Base-by-base conservation (phyloP, 2,329 filamentous ascomycete species). In the Aspergillus tamarii region DNA sequence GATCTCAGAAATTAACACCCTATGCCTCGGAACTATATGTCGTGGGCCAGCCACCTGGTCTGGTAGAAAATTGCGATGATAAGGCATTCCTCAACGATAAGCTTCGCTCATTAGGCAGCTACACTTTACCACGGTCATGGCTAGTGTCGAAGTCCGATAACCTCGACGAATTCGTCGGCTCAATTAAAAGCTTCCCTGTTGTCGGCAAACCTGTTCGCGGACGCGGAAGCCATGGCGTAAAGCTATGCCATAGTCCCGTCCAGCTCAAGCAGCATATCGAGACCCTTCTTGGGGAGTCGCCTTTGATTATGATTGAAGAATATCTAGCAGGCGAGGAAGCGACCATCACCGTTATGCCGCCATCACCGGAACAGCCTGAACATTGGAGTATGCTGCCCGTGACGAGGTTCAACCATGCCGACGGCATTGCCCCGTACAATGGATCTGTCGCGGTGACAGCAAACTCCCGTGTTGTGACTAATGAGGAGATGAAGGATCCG, bases 281-380 rank as follows among this genome's bases (percentile, higher is more conserved):
- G 1, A 36, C 32, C 0, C 72, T 85, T 0, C 72, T 81, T 2
- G 43, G 69, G 1, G 78, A 82, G 56, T 78, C 76, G 0, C 72
- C 75, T 0, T 63, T 69, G 1, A 74, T 83, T 16, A 80, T 86
- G 65, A 41, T 85, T 0, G 83, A 86, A 64, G 77, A 86, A 62
- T 85, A 77, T 61, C 76, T 86, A 0, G 61, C 71, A 0, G 82
- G 83, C 1, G 77, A 84, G 62, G 84, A 86, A 67, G 83, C 74
- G 0, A 86, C 84, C 0, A 76, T 86, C 2, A 85, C 83, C 0
- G 78, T 85, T 0, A 84, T 85, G 83, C 82, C 84, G 0, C 83
- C 83, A 2, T 78, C 74, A 0, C 59, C 66, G 0, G 65, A 66
- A 1, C 62, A 62, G 0, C 63, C 69, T 0, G 69, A 73, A 0